Evolutionary conservation across 257 asterid genomes (phyloP).

Genomic region (Linderniella brevidens): DNA sequence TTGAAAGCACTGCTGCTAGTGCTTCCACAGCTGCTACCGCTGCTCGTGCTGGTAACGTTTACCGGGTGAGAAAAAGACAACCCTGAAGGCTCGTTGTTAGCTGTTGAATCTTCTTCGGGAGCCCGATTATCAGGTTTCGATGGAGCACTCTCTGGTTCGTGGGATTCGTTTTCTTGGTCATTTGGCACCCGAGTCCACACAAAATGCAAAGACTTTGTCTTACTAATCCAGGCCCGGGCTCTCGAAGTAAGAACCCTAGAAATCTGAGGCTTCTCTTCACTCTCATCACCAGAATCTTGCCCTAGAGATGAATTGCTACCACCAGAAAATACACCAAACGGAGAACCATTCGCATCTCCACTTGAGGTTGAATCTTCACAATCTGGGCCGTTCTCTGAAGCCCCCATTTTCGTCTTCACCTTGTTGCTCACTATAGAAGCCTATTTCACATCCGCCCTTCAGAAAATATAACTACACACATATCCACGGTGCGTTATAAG

Average conservation of each 20-base stretch:
- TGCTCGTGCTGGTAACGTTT: constrained; percentile 78
- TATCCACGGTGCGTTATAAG: too few species aligned
- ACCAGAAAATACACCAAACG: constrained; percentile 52
- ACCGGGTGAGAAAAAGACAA: constrained; percentile 73
- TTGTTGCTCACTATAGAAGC: constrained; percentile 80
- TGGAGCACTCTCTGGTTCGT: constrained; percentile 23
- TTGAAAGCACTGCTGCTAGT: constrained; percentile 54
- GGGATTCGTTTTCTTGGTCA: constrained; percentile 44
- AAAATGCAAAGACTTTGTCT: constrained; percentile 39
- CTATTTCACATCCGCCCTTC: constrained; percentile 34
- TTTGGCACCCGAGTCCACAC: constrained; percentile 59
- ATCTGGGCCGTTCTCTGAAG: constrained; percentile 28
- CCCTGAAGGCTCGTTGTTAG: constrained; percentile 58
- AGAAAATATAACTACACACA: too few species aligned
- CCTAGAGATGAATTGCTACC: constrained; percentile 18
- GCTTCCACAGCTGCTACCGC: constrained; percentile 85
- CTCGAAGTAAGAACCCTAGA: constrained; percentile 51
- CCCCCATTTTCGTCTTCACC: constrained; percentile 66
- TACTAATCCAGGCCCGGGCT: constrained; percentile 80
- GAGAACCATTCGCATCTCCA: constrained; percentile 52
- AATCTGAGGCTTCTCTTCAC: constrained; percentile 53
- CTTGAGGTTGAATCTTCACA: constrained; percentile 68
- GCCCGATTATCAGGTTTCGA: constrained; percentile 36
- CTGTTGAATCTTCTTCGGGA: constrained; percentile 21
- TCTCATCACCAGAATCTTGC: constrained; percentile 57